Base-by-base conservation (phyloP, 2,329 filamentous ascomycete species). In the Alternaria consortialis region DNA sequence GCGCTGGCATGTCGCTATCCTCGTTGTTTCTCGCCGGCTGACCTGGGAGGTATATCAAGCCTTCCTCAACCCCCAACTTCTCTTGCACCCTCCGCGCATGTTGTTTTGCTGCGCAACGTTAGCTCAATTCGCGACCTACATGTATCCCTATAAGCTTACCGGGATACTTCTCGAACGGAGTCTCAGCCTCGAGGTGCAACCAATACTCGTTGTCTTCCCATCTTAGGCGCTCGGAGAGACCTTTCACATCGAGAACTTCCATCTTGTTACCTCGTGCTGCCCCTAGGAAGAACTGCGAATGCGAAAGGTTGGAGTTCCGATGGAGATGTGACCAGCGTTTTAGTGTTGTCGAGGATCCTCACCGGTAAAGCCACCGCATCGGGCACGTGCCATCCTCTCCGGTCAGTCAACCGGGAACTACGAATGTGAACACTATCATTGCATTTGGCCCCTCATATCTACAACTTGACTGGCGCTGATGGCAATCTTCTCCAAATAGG, bases 21-120 rank as follows among this genome's bases (percentile, higher is more conserved):
- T 86, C 84, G 64, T 83, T 82, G 54, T 82, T 80, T 43, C 80
- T 74, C 5, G 81, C 82, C 4, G 82, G 79, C 52, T 83, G 79
- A 25, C 86, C 86, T 34, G 80, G 79, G 23, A 89, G 82, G 68
- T 87, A 88, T 51, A 89, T 84, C 54, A 89, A 74, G 27, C 87
- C 79, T 40, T 73, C 59, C 1, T 68, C 65, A 8, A 74, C 69
- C 37, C 72, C 76, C 57, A 81, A 58, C 48, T 74, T 74, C 32
- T 74, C 71, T 50, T 76, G 76, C 51, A 80, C 79, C 32, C 75
- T 67, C 37, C 71, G 69, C 52, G 78, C 79, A 71, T 81, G 79
- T 58, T 80, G 78, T 56, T 78, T 81, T 27, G 79, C 79, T 80
- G 51, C 36, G 25, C 34, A 7, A 40, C 9, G 27, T 65, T 50